A percentile compares a stretch with the other conserved stretches of the same genome.
These are phyloP conservation scores for Dictyostelium purpureum DNA, from an alignment of 78 protist species.

Conservation along the genomic window DNA sequence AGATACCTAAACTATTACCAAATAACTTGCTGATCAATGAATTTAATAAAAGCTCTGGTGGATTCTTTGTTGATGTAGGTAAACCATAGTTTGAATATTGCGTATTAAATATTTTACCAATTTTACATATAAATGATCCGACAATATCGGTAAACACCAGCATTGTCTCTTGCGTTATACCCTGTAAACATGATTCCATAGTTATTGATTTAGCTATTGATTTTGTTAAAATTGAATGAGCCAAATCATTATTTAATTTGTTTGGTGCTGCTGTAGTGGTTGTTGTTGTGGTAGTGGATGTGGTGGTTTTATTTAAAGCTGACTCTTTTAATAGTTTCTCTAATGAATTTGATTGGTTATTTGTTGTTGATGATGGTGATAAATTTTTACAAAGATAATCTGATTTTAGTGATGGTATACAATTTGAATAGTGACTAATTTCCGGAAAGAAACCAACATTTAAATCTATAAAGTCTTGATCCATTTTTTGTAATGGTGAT, in stretches of 20 bases:
- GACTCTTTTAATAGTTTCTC: background rate
- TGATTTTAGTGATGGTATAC: conserved; percentile 28
- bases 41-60: background rate
- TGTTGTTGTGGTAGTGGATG: background rate
- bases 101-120: conserved; percentile 18
- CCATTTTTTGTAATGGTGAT: conserved; percentile 22
- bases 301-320: background rate
- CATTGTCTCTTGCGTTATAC: conserved; percentile 33
- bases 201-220: conserved; percentile 27
- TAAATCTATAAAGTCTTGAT: conserved; percentile 14
- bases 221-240: conserved; percentile 11
- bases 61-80: background rate
- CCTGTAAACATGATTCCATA: background rate
- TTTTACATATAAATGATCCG: conserved; percentile 6
- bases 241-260: conserved; percentile 1
- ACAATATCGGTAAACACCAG: conserved; percentile 24
- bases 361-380: background rate
- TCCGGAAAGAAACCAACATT: conserved; percentile 66
- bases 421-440: conserved; percentile 32
- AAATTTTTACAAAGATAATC: conserved; percentile 3
- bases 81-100: conserved; percentile 16
- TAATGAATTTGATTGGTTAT: background rate
- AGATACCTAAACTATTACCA: conserved; percentile 16
- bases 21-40: background rate
- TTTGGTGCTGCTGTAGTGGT: background rate